Percentiles rank a stretch among this genome's conserved stretches.
These are phyloP conservation scores for Rhizopogon vinicolor DNA, from an alignment of 768 basidiomycete species.

Conservation along the genomic window DNA sequence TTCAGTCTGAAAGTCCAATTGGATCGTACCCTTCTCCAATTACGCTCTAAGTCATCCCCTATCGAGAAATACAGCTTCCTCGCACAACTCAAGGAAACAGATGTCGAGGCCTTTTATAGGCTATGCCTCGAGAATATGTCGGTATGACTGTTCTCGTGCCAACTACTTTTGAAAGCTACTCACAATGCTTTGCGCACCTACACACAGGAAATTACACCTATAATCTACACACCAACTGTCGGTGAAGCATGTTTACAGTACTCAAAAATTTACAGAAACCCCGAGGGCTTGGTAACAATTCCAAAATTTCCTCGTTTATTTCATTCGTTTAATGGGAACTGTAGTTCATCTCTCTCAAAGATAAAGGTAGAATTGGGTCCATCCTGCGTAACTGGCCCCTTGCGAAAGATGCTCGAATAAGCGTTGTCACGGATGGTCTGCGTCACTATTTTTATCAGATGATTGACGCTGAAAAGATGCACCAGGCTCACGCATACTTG, in stretches of 20 bases:
- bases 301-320: background rate
- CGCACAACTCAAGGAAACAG: slow-evolving; percentile 64
- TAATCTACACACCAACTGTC: slow-evolving; percentile 91
- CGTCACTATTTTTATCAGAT: background rate
- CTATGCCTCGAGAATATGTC: slow-evolving; percentile 69
- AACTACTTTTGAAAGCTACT: background rate
- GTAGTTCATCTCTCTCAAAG: slow-evolving; percentile 74
- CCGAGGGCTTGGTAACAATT: slow-evolving; percentile 61
- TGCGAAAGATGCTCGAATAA: slow-evolving; percentile 74
- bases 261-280: slow-evolving; percentile 70
- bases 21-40: slow-evolving; percentile 59
- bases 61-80: slow-evolving; percentile 89
- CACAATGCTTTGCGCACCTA: background rate
- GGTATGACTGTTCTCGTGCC: slow-evolving; percentile 31
- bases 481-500: slow-evolving; percentile 80
- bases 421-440: slow-evolving; percentile 88
- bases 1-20: slow-evolving; percentile 50
- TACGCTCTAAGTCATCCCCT: slow-evolving; percentile 66
- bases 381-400: slow-evolving; percentile 73
- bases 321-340: slow-evolving; percentile 12
- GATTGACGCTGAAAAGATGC: background rate
- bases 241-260: slow-evolving; percentile 88
- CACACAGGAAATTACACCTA: slow-evolving; percentile 55
- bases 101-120: slow-evolving; percentile 74
- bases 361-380: slow-evolving; percentile 73